Evolutionary conservation across 345 rosid species (phyloP).

Genomic region (Schrenkiella parvula): DNA sequence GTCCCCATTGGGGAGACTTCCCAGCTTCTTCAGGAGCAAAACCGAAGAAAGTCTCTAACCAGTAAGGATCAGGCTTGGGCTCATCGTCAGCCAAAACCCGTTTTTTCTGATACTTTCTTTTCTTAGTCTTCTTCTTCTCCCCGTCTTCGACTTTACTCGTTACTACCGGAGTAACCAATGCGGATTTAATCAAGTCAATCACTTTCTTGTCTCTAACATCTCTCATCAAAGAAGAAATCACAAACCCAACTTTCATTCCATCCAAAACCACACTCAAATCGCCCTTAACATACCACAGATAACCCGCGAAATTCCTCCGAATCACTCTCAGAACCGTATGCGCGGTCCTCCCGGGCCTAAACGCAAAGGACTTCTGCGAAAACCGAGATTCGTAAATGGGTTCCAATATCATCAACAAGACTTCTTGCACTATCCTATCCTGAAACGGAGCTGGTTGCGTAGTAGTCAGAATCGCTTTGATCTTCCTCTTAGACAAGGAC

Average conservation of each 20-base stretch:
- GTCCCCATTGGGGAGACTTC: conserved; percentile 91
- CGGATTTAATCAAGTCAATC: conserved; percentile 76
- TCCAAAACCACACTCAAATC: conserved; percentile 87
- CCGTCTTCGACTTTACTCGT: conserved; percentile 50
- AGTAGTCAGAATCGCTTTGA: conserved; percentile 77
- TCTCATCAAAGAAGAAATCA: conserved; percentile 83
- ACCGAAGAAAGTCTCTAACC: conserved; percentile 92
- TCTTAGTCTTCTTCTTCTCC: conserved; percentile 74
- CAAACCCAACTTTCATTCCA: conserved; percentile 85
- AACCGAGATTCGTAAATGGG: conserved; percentile 82
- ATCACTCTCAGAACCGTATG: conserved; percentile 88
- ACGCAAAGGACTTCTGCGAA: conserved; percentile 82
- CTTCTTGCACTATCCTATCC: conserved; percentile 94
- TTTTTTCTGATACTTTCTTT: conserved; percentile 91
- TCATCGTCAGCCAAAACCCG: conserved; percentile 94
- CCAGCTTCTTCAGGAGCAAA: conserved; percentile 98
- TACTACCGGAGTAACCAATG: conserved; percentile 77
- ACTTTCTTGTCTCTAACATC: conserved; percentile 95
- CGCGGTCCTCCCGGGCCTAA: conserved; percentile 86
- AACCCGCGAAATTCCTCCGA: conserved; percentile 84
- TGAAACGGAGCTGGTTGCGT: conserved; percentile 90
- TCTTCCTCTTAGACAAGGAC: conserved; percentile 90
- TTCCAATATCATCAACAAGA: conserved; percentile 78
- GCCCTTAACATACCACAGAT: conserved; percentile 89
- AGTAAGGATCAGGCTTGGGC: conserved; percentile 97